These are phyloP conservation scores for Tilletia walkeri DNA, from an alignment of 1,284 basidiomycete genomes.

Conservation along the genomic window DNA sequence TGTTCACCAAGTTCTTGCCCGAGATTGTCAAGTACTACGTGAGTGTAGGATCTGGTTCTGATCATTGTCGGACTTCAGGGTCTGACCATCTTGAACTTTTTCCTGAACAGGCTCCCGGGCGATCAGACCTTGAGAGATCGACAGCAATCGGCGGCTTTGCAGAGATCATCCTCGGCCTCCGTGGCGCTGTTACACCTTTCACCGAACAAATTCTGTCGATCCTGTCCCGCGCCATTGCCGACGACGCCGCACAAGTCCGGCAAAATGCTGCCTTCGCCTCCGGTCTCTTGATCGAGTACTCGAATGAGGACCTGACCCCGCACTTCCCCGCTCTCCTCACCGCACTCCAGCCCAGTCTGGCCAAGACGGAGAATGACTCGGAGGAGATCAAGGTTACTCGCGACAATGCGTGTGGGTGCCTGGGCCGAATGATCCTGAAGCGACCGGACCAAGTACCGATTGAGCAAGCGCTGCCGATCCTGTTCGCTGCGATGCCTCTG, in stretches of 20 bases:
- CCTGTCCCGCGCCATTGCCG: constrained; percentile 66
- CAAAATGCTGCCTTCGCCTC: constrained; percentile 94
- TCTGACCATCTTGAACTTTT: neutral
- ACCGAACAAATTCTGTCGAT: constrained; percentile 63
- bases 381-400: constrained; percentile 75
- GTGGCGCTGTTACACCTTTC: constrained; percentile 77
- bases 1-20: constrained; percentile 82
- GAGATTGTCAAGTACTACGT: constrained; percentile 87
- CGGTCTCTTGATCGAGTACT: constrained; percentile 87
- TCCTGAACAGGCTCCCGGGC: constrained; percentile 61
- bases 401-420: constrained; percentile 93
- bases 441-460: constrained; percentile 80
- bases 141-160: constrained; percentile 90
- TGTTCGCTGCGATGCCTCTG: constrained; percentile 79
- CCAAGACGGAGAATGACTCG: constrained; percentile 62
- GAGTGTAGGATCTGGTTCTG: neutral
- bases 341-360: constrained; percentile 80
- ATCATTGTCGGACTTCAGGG: neutral
- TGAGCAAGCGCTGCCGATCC: constrained; percentile 77
- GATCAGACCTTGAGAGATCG: constrained; percentile 85
- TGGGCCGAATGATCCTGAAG: constrained; percentile 81
- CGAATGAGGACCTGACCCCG: constrained; percentile 74
- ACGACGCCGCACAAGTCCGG: constrained; percentile 85
- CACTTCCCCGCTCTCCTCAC: constrained; percentile 79
- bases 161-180: constrained; percentile 92